Percentiles rank a stretch among this genome's conserved stretches.
phyloP scores from a whole-genome alignment of 225 moss, liverwort and hornwort genomes.

The Pseudoscleropodium purum region DNA sequence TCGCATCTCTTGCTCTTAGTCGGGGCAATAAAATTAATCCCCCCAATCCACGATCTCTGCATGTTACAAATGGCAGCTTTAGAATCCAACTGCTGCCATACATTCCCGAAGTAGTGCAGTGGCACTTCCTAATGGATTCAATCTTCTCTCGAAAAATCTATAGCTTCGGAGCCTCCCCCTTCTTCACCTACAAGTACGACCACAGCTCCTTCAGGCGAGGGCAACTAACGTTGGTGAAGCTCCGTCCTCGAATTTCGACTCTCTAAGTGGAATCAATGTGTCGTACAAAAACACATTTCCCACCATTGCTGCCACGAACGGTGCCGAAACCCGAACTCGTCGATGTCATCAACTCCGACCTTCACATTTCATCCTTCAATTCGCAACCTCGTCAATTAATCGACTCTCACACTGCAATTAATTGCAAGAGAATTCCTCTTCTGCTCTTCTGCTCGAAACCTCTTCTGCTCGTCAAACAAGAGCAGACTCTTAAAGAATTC shows the following conservation, averaged over 20 bases:
- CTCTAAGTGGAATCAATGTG: slow-evolving; percentile 28
- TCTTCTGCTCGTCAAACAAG: not conserved
- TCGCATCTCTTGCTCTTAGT: slow-evolving; percentile 54
- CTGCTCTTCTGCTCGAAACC: not conserved
- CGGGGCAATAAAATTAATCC: slow-evolving; percentile 53
- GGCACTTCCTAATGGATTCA: not conserved
- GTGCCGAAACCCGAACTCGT: slow-evolving; percentile 19
- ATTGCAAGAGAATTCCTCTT: not conserved
- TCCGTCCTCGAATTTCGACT: slow-evolving; percentile 5
- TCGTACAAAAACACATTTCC: slow-evolving; percentile 36
- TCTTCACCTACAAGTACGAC: not conserved
- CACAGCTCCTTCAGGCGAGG: not conserved
- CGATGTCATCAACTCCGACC: not conserved
- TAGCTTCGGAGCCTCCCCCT: not conserved
- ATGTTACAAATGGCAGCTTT: not conserved
- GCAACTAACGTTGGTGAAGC: slow-evolving; percentile 53
- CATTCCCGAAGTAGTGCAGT: not conserved
- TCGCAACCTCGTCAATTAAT: not conserved
- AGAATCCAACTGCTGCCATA: not conserved
- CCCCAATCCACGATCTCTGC: slow-evolving; percentile 73
- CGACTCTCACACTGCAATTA: not conserved
- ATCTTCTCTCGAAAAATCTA: not conserved
- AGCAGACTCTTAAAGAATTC: not conserved
- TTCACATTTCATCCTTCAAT: not conserved
- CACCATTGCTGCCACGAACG: slow-evolving; percentile 13